phyloP scores from a whole-genome alignment of 805 yeast species.

The Kodamaea hsintzibuensis region DNA sequence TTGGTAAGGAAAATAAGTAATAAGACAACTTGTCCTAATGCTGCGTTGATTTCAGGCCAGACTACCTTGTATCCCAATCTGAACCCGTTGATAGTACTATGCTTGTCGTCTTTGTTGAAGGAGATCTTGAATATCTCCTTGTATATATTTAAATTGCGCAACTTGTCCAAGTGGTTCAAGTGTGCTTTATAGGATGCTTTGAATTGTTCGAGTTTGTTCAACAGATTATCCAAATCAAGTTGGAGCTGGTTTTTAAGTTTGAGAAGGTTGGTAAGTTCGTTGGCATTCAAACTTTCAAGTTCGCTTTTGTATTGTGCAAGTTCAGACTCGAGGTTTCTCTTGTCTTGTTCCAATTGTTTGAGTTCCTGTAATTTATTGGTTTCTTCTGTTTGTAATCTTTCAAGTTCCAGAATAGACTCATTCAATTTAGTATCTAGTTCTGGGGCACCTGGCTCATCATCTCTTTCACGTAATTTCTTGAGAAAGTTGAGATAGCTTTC shows the following conservation, averaged over 20 bases:
- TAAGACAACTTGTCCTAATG: constrained; percentile 79
- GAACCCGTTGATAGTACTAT: constrained; percentile 85
- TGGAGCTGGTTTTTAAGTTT: constrained; percentile 56
- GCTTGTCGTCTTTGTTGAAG: constrained; percentile 62
- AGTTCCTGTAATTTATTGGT: constrained; percentile 32
- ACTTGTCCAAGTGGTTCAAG: constrained; percentile 62
- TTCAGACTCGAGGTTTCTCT: constrained; percentile 48
- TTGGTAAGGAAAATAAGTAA: constrained; percentile 64
- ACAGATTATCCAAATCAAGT: constrained; percentile 49
- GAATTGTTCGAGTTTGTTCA: constrained; percentile 60
- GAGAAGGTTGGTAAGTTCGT: constrained; percentile 49
- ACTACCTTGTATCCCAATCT: constrained; percentile 78
- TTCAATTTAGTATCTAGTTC: constrained; percentile 46
- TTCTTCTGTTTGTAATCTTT: constrained; percentile 42
- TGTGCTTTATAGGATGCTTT: constrained; percentile 64
- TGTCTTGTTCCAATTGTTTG: constrained; percentile 41
- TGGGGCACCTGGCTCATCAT: constrained; percentile 11
- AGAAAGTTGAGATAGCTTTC: constrained; percentile 76
- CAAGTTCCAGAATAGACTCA: constrained; percentile 40
- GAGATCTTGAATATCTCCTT: constrained; percentile 82
- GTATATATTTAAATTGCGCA: constrained; percentile 78
- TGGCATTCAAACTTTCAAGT: constrained; percentile 31
- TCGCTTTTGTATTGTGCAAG: constrained; percentile 46
- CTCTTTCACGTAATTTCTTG: constrained; percentile 55
- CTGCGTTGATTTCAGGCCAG: constrained; percentile 91